phyloP scores from a whole-genome alignment of 192 early-diverging fungal species.

The Umbelopsis sp. region DNA sequence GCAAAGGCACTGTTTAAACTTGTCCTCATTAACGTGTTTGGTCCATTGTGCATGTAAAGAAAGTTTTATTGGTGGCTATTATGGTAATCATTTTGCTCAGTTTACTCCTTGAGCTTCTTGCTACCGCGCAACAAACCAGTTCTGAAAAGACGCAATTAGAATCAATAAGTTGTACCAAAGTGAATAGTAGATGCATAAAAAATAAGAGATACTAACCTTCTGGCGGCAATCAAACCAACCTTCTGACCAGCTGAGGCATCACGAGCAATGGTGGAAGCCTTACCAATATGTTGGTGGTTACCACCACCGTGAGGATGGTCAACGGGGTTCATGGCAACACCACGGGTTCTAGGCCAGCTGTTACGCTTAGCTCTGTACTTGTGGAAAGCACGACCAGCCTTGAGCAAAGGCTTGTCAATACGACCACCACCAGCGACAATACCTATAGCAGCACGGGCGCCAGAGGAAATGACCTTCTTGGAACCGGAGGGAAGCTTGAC shows the following conservation, averaged over 20 bases:
- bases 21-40: too few relatives aligned
- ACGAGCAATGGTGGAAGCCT: constrained; percentile 94
- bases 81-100: constrained; percentile 17
- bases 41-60: not conserved
- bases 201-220: constrained; percentile 18
- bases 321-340: constrained; percentile 99
- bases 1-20: too few relatives aligned
- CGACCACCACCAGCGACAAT: constrained; percentile 98
- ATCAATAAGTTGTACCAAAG: not conserved
- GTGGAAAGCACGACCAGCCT: constrained; percentile 99
- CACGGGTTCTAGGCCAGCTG: constrained; percentile 99
- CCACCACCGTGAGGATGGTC: constrained; percentile 95
- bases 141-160: not conserved
- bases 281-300: constrained; percentile 99
- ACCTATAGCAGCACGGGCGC: constrained; percentile 92
- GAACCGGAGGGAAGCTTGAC: constrained; percentile 96
- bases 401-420: constrained; percentile 98
- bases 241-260: constrained; percentile 53
- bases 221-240: constrained; percentile 42
- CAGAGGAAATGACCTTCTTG: constrained; percentile 91
- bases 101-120: constrained; percentile 90
- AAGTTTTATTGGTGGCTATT: constrained; percentile 14
- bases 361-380: constrained; percentile 98
- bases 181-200: not conserved
- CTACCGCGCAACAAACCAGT: constrained; percentile 94